These are phyloP conservation scores for Exophiala sideris DNA, from an alignment of 2,329 filamentous ascomycete species.

Conservation along the genomic window DNA sequence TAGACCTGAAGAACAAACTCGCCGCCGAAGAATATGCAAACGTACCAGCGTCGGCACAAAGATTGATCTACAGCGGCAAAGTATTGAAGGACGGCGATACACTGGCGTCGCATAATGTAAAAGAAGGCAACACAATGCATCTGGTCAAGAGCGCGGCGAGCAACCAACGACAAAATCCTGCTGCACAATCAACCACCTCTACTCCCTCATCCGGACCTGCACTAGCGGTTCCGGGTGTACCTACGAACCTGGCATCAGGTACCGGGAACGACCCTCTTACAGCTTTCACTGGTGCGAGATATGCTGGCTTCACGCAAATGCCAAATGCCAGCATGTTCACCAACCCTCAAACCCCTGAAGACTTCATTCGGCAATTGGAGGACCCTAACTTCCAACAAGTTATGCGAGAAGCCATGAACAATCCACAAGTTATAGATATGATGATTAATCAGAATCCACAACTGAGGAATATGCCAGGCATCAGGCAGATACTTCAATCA, in stretches of 20 bases:
- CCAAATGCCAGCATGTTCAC: slow-evolving; percentile 88
- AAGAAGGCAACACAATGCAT: slow-evolving; percentile 91
- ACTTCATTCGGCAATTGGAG: slow-evolving; percentile 78
- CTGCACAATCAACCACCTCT: slow-evolving; percentile 45
- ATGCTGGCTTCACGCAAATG: slow-evolving; percentile 85
- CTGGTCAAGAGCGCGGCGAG: slow-evolving; percentile 94
- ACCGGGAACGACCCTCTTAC: slow-evolving; percentile 83
- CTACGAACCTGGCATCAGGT: slow-evolving; percentile 48
- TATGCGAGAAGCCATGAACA: slow-evolving; percentile 93
- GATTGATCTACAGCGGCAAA: slow-evolving; percentile 93
- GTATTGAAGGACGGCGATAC: slow-evolving; percentile 94
- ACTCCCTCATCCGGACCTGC: slow-evolving; percentile 29
- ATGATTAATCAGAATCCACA: slow-evolving; percentile 90
- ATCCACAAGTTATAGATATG: slow-evolving; percentile 90
- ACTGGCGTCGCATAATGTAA: slow-evolving; percentile 85
- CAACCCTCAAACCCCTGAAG: slow-evolving; percentile 80
- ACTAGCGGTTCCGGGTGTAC: slow-evolving; percentile 37
- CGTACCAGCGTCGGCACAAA: slow-evolving; percentile 81
- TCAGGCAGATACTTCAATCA: slow-evolving; percentile 80
- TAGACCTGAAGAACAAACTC: slow-evolving; percentile 86
- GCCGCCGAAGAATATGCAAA: slow-evolving; percentile 77
- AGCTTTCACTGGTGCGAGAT: slow-evolving; percentile 85
- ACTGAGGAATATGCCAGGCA: slow-evolving; percentile 68
- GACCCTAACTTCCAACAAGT: slow-evolving; percentile 82
- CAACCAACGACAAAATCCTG: slow-evolving; percentile 63